phyloP scores from a whole-genome alignment of 1,284 basidiomycete species.

The Violaceomyces palustris region DNA sequence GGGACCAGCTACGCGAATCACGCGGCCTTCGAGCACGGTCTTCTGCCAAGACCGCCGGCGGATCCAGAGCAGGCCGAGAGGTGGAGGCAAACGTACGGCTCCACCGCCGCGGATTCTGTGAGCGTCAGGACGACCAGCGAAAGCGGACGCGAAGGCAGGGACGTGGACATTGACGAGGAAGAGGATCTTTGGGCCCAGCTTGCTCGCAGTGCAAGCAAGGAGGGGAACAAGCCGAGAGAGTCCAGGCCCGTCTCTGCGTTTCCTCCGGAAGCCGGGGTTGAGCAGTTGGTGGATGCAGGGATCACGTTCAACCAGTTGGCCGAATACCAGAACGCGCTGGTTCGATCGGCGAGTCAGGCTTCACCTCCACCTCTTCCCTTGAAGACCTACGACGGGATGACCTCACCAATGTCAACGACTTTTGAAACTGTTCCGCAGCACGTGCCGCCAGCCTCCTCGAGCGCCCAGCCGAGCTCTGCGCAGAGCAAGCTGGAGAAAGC shows the following conservation, averaged over 20 bases:
- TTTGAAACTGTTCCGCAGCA: too few species aligned
- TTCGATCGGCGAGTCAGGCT: slow-evolving; percentile 25
- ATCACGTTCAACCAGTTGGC: slow-evolving; percentile 38
- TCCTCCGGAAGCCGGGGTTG: slow-evolving; percentile 14
- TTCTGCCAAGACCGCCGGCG: slow-evolving; percentile 14
- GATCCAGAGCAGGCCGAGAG: slow-evolving; percentile 17
- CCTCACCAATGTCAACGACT: too few species aligned
- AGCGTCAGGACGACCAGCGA: slow-evolving; percentile 14
- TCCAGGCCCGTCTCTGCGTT: slow-evolving; percentile 13
- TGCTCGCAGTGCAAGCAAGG: slow-evolving; percentile 7
- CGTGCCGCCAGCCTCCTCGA: too few species aligned
- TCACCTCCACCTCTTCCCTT: too few species aligned
- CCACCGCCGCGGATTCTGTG: slow-evolving; percentile 11
- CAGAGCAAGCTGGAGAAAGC: too few species aligned
- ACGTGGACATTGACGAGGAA: slow-evolving; percentile 6
- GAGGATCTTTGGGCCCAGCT: slow-evolving; percentile 43
- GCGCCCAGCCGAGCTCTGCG: too few species aligned
- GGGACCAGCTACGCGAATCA: slow-evolving; percentile 5
- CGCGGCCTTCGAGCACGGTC: slow-evolving; percentile 2
- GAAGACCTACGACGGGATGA: too few species aligned
- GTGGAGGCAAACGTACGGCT: slow-evolving; percentile 29
- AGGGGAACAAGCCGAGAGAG: not conserved
- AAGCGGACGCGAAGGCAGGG: slow-evolving; percentile 4
- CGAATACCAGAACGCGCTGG: slow-evolving; percentile 27
- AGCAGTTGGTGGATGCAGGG: slow-evolving; percentile 21